phyloP scores from a whole-genome alignment of 179 eudicot genomes.

The Heliamphora pulchella region DNA sequence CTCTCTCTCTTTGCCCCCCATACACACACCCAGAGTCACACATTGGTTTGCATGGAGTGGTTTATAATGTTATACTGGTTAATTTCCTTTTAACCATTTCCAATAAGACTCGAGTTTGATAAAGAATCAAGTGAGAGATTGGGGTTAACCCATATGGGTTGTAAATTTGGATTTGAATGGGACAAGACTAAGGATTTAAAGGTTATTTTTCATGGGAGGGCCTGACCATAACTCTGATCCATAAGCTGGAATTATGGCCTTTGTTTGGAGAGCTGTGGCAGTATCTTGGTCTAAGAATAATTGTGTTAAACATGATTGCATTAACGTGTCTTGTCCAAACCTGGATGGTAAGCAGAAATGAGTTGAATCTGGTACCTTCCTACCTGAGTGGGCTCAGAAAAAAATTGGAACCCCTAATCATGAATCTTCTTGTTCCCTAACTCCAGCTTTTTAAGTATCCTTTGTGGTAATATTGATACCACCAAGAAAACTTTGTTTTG shows the following conservation, averaged over 20 bases:
- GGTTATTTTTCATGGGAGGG: background rate
- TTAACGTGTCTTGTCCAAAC: background rate
- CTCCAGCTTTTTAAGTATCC: background rate
- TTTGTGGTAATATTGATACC: background rate
- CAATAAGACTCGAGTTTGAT: background rate
- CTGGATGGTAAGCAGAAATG: background rate
- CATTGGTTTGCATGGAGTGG: too few relatives aligned
- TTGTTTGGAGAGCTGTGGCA: background rate
- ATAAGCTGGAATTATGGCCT: background rate
- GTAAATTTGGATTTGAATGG: background rate
- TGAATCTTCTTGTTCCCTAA: background rate
- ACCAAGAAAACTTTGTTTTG: too few relatives aligned
- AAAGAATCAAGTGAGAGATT: background rate
- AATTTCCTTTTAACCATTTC: background rate
- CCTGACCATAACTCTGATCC: background rate
- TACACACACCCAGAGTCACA: too few relatives aligned
- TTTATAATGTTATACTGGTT: background rate
- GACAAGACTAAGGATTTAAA: background rate
- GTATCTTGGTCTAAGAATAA: background rate
- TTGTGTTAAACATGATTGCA: background rate
- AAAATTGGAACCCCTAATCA: background rate
- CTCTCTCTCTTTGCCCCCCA: background rate
- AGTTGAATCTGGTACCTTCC: background rate
- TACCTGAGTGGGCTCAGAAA: background rate
- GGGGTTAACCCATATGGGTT: background rate